Evolutionary conservation across 495 filamentous ascomycete species (phyloP), one percentile per base, ranked within the genome.

Genomic region (Penicillium mononematosum): DNA sequence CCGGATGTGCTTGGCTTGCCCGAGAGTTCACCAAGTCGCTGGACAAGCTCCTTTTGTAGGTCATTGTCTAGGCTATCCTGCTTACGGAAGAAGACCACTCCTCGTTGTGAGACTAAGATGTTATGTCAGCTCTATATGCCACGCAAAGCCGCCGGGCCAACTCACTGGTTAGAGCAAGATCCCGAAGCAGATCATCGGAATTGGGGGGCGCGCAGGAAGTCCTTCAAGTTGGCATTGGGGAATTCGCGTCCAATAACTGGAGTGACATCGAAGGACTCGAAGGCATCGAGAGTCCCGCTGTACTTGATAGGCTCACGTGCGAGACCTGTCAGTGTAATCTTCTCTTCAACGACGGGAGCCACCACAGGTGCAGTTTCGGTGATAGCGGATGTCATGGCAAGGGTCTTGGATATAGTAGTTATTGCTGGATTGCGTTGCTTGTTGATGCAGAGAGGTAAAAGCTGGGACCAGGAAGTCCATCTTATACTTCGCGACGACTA

Each of bases 81-180:
- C 36, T 82, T 79, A 27, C 88, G 86, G 75, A 94, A 90, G 76
- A 91, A 91, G 41, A 92, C 89, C 0, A 94, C 90, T 3, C 88
- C 88, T 0, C 89, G 83, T 60, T 87, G 84, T 16, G 88, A 92
- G 61, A 94, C 89, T 92, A 32, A 4, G n/a, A 10, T 39, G 1
- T 16, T 10, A 17, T 32, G 11, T 54, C 16, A 43, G 11, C 34
- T 17, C 7, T 39, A n/a, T 39, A 7, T 39, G 2, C 3, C 6
- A 17, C 6, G 0, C n/a, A 7, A 2, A 17, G 16, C 6, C 6
- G 9, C n/a, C 0, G 19, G 11, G 19, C 8, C 3, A 5, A 56
- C 71, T 55, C 55, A 89, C 86, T 76, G 9, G 84, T 86, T 27
- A 88, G 80, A 19, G 87, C 85, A 4, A 90, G 74, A 41, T 91